Evolutionary conservation across 495 filamentous ascomycete genomes (phyloP).

Genomic region (Penicillium desertorum): DNA sequence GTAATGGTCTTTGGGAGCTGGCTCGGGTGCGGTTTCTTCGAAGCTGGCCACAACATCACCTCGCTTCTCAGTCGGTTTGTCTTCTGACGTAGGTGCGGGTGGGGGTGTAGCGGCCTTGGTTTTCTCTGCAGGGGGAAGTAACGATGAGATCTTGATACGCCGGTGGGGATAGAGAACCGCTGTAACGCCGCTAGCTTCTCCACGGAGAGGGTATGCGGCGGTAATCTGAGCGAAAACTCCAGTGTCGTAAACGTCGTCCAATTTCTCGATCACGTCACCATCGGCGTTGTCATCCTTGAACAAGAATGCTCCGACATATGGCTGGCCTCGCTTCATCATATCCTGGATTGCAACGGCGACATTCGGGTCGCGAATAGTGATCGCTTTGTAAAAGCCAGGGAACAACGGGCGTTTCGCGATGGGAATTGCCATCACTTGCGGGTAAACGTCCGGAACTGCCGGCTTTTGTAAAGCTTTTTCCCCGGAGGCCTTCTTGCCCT

Average conservation of each 20-base stretch:
- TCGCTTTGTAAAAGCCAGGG: slow-evolving; percentile 97
- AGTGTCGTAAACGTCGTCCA: slow-evolving; percentile 88
- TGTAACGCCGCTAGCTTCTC: slow-evolving; percentile 75
- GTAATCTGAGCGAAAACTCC: slow-evolving; percentile 98
- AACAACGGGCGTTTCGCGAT: slow-evolving; percentile 93
- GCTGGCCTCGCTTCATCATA: slow-evolving; percentile 96
- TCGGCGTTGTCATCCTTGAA: slow-evolving; percentile 95
- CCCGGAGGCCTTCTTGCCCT: slow-evolving; percentile 62
- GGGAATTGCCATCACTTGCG: slow-evolving; percentile 98
- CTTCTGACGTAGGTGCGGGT: slow-evolving; percentile 51
- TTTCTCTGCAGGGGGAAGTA: slow-evolving; percentile 65
- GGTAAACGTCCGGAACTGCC: slow-evolving; percentile 89
- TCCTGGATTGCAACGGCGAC: slow-evolving; percentile 90
- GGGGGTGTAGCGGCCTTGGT: slow-evolving; percentile 40
- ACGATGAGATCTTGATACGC: slow-evolving; percentile 80
- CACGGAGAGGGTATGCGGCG: slow-evolving; percentile 83
- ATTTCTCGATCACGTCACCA: slow-evolving; percentile 82
- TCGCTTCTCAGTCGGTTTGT: slow-evolving; percentile 66
- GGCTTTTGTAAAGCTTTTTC: slow-evolving; percentile 83
- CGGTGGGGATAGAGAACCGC: slow-evolving; percentile 95
- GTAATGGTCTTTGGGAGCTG: slow-evolving; percentile 58
- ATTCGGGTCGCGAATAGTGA: slow-evolving; percentile 88
- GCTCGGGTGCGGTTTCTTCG: slow-evolving; percentile 64
- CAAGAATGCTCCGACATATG: slow-evolving; percentile 94
- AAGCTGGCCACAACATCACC: slow-evolving; percentile 98